phyloP scores from a whole-genome alignment of 1,284 basidiomycete genomes.

The Moniliophthora roreri region DNA sequence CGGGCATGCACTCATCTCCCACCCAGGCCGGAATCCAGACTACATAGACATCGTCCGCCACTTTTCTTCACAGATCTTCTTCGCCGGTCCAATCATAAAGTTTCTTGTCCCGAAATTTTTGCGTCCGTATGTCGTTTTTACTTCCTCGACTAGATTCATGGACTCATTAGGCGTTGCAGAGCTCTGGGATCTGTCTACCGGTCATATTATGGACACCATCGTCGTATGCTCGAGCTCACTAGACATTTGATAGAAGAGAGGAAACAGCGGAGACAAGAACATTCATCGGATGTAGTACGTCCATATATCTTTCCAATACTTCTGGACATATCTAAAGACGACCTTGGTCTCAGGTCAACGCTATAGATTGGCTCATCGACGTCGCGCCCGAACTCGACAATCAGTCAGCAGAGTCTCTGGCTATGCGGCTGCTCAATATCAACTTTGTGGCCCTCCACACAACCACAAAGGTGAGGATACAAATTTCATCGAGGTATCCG shows the following conservation, averaged over 20 bases:
- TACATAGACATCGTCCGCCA: slow-evolving; percentile 20
- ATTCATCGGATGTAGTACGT: slow-evolving; percentile 16
- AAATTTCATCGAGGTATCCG: not conserved
- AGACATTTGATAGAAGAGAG: slow-evolving; percentile 32
- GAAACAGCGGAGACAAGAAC: slow-evolving; percentile 18
- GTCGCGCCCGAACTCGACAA: slow-evolving; percentile 31
- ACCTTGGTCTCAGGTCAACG: slow-evolving; percentile 34
- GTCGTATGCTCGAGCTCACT: slow-evolving; percentile 28
- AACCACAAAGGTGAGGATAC: slow-evolving; percentile 33
- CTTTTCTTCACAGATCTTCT: slow-evolving; percentile 20
- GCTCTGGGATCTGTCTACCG: slow-evolving; percentile 17
- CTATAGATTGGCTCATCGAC: slow-evolving; percentile 48
- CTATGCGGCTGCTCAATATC: slow-evolving; percentile 38
- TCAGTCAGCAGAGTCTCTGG: slow-evolving; percentile 27
- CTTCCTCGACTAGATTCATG: not conserved
- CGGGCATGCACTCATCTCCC: not conserved
- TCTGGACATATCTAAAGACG: not conserved
- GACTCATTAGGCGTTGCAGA: not conserved
- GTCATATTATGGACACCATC: slow-evolving; percentile 27
- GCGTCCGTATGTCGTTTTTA: slow-evolving; percentile 24
- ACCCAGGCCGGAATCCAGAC: slow-evolving; percentile 18
- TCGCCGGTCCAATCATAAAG: slow-evolving; percentile 19
- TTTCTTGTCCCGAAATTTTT: slow-evolving; percentile 25
- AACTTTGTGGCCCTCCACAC: slow-evolving; percentile 46
- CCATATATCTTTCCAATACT: slow-evolving; percentile 9